A percentile compares a stretch with the other conserved stretches of the same genome.
phyloP scores from a whole-genome alignment of 192 early-diverging fungal genomes.

The Entomortierella beljakovae region DNA sequence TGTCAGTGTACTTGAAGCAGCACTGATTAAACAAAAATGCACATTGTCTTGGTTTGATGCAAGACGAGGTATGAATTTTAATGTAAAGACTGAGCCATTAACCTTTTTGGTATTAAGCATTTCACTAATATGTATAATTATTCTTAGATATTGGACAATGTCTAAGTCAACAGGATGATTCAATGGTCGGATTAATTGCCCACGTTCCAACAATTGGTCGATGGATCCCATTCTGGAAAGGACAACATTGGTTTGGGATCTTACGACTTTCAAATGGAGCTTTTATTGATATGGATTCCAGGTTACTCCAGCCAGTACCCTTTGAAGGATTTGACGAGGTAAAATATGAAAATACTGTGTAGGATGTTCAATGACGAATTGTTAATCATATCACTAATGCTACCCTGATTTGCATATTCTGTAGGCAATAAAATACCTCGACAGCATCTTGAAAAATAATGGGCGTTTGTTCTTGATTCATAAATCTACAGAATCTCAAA shows the following conservation, averaged over 20 bases:
- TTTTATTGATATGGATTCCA: constrained; percentile 42
- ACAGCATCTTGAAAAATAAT: constrained; percentile 14
- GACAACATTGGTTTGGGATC: constrained; percentile 50
- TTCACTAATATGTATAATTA: not conserved
- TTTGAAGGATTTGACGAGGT: constrained; percentile 51
- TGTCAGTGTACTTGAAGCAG: constrained; percentile 47
- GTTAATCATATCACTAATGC: not conserved
- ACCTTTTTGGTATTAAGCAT: not conserved
- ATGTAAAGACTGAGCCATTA: not conserved
- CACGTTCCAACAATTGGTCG: constrained; percentile 37
- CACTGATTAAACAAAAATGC: constrained; percentile 39
- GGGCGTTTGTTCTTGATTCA: constrained; percentile 49
- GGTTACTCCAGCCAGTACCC: constrained; percentile 23
- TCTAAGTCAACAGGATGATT: constrained; percentile 39
- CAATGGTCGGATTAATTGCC: constrained; percentile 46
- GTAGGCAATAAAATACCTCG: constrained; percentile 28
- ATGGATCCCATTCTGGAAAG: constrained; percentile 51
- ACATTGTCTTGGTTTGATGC: constrained; percentile 49
- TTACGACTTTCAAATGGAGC: constrained; percentile 42
- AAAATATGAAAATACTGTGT: not conserved
- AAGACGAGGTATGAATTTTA: constrained; percentile 15
- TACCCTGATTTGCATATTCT: not conserved
- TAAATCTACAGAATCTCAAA: not conserved
- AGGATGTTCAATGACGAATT: not conserved
- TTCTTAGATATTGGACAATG: constrained; percentile 37